phyloP scores from a whole-genome alignment of 2,329 filamentous ascomycete genomes.

The Colletotrichum eleusines region DNA sequence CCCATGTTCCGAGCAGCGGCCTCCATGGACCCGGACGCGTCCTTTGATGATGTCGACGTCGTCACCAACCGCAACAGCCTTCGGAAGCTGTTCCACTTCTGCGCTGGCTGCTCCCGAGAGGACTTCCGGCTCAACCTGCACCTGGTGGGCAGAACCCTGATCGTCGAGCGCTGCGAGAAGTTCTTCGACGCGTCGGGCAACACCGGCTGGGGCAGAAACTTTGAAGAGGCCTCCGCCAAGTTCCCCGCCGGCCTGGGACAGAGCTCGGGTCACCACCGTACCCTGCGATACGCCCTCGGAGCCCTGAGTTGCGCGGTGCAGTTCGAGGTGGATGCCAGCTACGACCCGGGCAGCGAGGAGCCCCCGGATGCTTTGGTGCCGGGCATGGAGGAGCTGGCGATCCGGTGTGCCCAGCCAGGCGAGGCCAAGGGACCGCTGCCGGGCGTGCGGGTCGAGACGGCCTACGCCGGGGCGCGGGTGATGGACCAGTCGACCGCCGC shows the following conservation, averaged over 20 bases:
- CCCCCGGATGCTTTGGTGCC: background rate
- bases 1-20: constrained; percentile 47
- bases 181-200: background rate
- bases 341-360: background rate
- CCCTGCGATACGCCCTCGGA: constrained; percentile 13
- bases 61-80: constrained; percentile 46
- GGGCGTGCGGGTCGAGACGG: background rate
- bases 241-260: background rate
- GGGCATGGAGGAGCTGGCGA: background rate
- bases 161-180: constrained; percentile 4
- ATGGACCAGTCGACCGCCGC: constrained; percentile 41
- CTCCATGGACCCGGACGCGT: constrained; percentile 43
- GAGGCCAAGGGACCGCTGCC: too few relatives aligned
- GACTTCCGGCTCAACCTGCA: background rate
- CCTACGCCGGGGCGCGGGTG: background rate
- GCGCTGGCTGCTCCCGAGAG: background rate
- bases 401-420: background rate
- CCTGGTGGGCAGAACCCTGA: constrained; percentile 14
- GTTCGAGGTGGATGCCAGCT: constrained; percentile 27
- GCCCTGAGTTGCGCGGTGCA: constrained; percentile 16
- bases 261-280: background rate
- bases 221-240: background rate
- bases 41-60: constrained; percentile 48
- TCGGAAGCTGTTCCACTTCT: background rate
- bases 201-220: background rate